Evolutionary conservation across 345 rosid genomes (phyloP), one percentile per base, ranked within the genome.

Genomic region (Aethionema arabicum): DNA sequence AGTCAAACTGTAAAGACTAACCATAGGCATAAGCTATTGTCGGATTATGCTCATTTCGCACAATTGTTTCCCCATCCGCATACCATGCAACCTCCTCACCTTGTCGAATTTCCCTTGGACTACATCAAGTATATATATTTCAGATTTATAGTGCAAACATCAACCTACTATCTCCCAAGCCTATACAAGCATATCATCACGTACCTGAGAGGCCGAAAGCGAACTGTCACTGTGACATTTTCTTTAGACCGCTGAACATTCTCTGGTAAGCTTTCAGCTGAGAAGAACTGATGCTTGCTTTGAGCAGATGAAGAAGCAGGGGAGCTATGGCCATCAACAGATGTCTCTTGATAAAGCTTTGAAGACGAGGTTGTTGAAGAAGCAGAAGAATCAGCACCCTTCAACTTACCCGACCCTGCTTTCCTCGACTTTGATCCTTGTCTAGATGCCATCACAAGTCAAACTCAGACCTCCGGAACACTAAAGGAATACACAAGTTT

Each of bases 1-100:
- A 48, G 11, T 52, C 32, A 72, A 71, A 31, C 36, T 21, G 13
- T 16, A 30, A 59, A 45, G 61, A 74, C 74, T 79, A 74, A 95
- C 99, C 99, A 63, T 90, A 95, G 12, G 99, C 97, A 78, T 95
- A 95, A 0, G 99, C 99, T 41, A 82, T 82, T 0, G 95, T 75
- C 7, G 89, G 86, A 75, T 88, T 83, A 72, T 90, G 85, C 74
- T 95, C 99, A 43, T 78, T 90, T 42, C 97, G 79, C 46, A 95
- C 80, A 35, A 90, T 78, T 37, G 97, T 95, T 79, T 95, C 97
- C 56, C 99, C 99, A 65, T 95, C 99, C 1, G 97, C 97, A 56
- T 95, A 90, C 99, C 97, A 95, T n/a, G 97, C 92, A 78, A 95
- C 85, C 85, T 90, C 99, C 78, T 95, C 99, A 5, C 99, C 96